These are phyloP conservation scores for Hibiscus mutabilis DNA, from an alignment of 345 rosid species.

Conservation along the genomic window DNA sequence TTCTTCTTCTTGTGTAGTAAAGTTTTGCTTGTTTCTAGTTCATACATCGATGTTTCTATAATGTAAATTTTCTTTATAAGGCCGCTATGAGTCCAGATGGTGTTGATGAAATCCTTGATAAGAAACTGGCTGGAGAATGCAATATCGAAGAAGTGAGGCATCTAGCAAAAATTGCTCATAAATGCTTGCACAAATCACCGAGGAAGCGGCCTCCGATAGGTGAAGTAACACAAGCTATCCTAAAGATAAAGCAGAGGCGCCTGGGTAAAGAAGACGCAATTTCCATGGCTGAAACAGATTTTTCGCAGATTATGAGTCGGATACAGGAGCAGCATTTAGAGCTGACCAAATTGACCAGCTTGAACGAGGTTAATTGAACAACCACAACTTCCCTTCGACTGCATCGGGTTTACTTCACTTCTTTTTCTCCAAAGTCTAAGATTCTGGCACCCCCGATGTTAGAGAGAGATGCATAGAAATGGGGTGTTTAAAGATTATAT, in stretches of 20 bases:
- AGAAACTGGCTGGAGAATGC: constrained; percentile 54
- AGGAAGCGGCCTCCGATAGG: constrained; percentile 74
- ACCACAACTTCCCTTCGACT: neutral
- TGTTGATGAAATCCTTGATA: constrained; percentile 74
- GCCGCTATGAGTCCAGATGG: constrained; percentile 86
- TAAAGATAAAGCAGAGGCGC: constrained; percentile 56
- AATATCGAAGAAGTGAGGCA: constrained; percentile 58
- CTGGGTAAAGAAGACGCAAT: constrained; percentile 26
- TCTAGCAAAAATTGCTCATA: constrained; percentile 58
- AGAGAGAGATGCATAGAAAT: neutral
- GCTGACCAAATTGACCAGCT: constrained; percentile 45
- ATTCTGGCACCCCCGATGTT: neutral
- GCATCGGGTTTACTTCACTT: neutral
- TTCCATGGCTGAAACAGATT: constrained; percentile 35
- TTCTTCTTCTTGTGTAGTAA: neutral
- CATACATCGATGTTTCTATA: neutral
- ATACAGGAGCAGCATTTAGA: constrained; percentile 69
- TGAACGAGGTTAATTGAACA: constrained; percentile 31
- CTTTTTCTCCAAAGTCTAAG: neutral
- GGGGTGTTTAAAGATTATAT: neutral
- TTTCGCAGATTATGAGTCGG: constrained; percentile 56
- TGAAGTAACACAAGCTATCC: constrained; percentile 74
- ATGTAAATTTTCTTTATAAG: constrained; percentile 24
- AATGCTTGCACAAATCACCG: constrained; percentile 63
- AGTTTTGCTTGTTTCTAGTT: neutral